These are phyloP conservation scores for Phytophthora quininea DNA, from an alignment of 352 stramenopile genomes.

Conservation along the genomic window DNA sequence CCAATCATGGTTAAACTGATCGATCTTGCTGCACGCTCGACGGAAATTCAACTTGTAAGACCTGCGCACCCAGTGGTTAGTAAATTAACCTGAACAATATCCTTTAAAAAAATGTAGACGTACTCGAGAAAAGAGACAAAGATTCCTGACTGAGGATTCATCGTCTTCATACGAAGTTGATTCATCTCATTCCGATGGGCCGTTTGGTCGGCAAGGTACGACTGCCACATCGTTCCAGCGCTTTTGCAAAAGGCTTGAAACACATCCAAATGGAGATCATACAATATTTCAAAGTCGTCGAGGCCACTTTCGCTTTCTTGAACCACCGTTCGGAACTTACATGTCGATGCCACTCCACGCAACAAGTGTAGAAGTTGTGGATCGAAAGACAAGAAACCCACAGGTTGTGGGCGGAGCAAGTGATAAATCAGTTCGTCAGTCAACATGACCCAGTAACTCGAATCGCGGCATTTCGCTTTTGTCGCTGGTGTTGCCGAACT, in stretches of 20 bases:
- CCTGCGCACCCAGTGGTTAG: conserved; percentile 32
- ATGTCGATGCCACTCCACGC: conserved; percentile 39
- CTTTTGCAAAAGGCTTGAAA: conserved; percentile 70
- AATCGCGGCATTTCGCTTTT: conserved; percentile 30
- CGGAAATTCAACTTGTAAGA: conserved; percentile 78
- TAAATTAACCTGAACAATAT: neutral
- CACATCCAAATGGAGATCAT: conserved; percentile 68
- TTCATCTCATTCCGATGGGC: conserved; percentile 39
- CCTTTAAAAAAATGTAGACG: conserved; percentile 15
- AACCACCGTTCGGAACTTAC: conserved; percentile 44
- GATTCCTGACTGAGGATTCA: conserved; percentile 62
- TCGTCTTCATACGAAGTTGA: conserved; percentile 57
- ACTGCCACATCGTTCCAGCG: conserved; percentile 47
- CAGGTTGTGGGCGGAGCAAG: conserved; percentile 44
- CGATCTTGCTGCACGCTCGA: conserved; percentile 54
- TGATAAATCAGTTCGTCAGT: conserved; percentile 73
- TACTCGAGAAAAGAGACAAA: conserved; percentile 76
- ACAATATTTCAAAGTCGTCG: conserved; percentile 41
- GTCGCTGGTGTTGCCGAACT: neutral
- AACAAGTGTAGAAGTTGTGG: conserved; percentile 52
- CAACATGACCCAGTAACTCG: conserved; percentile 73
- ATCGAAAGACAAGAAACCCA: conserved; percentile 57
- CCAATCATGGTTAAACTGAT: conserved; percentile 57
- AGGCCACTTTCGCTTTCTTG: conserved; percentile 21
- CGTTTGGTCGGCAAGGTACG: conserved; percentile 16